Percentiles rank a stretch among this genome's conserved stretches.
Conservation (phyloP, 2,329 filamentous ascomycete genomes). For the Uncinocarpus reesii region DNA sequence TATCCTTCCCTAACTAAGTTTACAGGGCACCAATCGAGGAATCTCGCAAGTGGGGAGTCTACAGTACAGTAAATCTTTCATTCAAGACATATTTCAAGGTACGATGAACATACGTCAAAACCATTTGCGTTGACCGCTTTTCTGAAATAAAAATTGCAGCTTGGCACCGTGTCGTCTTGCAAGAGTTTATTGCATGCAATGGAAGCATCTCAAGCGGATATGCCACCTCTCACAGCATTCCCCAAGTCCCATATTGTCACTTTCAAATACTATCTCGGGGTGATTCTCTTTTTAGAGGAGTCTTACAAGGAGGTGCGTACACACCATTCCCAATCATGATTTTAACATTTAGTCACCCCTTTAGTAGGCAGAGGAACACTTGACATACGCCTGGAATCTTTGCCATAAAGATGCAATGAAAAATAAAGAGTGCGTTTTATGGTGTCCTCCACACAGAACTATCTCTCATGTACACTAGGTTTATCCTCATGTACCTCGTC, state of each 20-base stretch:
- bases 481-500: slow-evolving; percentile 89
- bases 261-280: slow-evolving; percentile 91
- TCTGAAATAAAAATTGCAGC: slow-evolving; percentile 60
- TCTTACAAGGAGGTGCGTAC: slow-evolving; percentile 65
- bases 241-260: slow-evolving; percentile 86
- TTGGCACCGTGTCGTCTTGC: slow-evolving; percentile 44
- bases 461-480: slow-evolving; percentile 40
- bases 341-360: neutral
- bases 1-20: slow-evolving; percentile 15
- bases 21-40: slow-evolving; percentile 67
- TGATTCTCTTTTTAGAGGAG: slow-evolving; percentile 89
- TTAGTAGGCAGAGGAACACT: slow-evolving; percentile 69
- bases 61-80: slow-evolving; percentile 83
- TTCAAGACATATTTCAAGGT: slow-evolving; percentile 98
- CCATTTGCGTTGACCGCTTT: slow-evolving; percentile 28
- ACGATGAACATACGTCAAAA: slow-evolving; percentile 10
- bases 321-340: neutral
- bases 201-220: slow-evolving; percentile 63
- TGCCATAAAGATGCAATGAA: slow-evolving; percentile 62
- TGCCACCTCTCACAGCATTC: slow-evolving; percentile 69
- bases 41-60: slow-evolving; percentile 95
- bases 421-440: slow-evolving; percentile 65
- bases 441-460: neutral
- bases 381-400: slow-evolving; percentile 70
- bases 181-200: slow-evolving; percentile 83